Evolutionary conservation across 768 basidiomycete species (phyloP).

Genomic region (Xerocomus potaroensis): DNA sequence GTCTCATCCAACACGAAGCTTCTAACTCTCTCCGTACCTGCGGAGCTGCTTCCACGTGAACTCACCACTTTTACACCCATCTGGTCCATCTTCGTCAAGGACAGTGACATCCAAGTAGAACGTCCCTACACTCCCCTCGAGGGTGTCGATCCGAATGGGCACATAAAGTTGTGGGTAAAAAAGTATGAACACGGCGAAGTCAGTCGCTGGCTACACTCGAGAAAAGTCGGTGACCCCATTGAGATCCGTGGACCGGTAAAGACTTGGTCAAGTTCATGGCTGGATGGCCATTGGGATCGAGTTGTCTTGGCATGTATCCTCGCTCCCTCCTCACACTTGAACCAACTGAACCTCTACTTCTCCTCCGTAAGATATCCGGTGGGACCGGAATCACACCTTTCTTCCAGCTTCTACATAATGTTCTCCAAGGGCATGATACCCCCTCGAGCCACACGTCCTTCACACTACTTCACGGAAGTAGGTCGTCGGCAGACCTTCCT

Average conservation of each 20-base stretch:
- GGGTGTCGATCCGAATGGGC: constrained; percentile 61
- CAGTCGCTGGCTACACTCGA: constrained; percentile 76
- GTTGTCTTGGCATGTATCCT: constrained; percentile 58
- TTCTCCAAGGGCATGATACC: constrained; percentile 36
- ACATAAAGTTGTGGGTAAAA: constrained; percentile 79
- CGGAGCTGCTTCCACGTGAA: constrained; percentile 31
- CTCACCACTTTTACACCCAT: constrained; percentile 39
- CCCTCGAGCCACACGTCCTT: constrained; percentile 45
- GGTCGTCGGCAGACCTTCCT: constrained; percentile 58
- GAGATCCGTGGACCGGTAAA: constrained; percentile 74
- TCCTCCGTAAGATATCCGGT: constrained; percentile 67
- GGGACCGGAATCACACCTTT: constrained; percentile 88
- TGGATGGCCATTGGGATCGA: constrained; percentile 68
- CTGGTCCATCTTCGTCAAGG: constrained; percentile 79
- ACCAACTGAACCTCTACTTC: not conserved
- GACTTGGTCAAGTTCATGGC: constrained; percentile 51
- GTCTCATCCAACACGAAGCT: constrained; percentile 60
- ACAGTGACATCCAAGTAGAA: constrained; percentile 86
- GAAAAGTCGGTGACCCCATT: constrained; percentile 57
- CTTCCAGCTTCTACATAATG: constrained; percentile 63
- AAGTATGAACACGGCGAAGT: constrained; percentile 76
- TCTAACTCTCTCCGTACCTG: constrained; percentile 56
- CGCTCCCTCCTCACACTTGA: not conserved
- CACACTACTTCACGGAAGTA: constrained; percentile 71
- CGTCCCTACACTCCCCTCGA: constrained; percentile 79